Evolutionary conservation across 208 protist genomes (phyloP).

Genomic region (Spongospora subterranea): DNA sequence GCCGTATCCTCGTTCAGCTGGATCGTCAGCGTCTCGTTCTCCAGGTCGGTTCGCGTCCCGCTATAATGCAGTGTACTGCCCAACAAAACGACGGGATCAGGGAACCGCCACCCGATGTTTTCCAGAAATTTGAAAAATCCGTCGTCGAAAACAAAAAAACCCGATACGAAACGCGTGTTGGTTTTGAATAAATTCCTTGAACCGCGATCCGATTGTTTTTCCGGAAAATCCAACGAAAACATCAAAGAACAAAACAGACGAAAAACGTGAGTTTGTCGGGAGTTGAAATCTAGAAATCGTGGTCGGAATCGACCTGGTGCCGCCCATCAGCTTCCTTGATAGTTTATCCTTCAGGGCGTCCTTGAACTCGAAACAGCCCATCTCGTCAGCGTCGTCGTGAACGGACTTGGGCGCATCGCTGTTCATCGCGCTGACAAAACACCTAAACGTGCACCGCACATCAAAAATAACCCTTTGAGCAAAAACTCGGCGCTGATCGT

Average conservation of each 20-base stretch:
- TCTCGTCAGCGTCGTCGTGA: not conserved
- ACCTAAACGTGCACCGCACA: too few species aligned
- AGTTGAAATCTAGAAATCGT: not conserved
- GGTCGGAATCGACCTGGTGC: not conserved
- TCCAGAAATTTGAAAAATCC: too few species aligned
- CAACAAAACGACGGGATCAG: not conserved
- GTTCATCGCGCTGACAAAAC: conserved; percentile 39
- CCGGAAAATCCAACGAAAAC: too few species aligned
- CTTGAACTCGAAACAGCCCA: not conserved
- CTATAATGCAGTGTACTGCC: conserved; percentile 14
- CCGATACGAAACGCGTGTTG: too few species aligned
- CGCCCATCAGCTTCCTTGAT: not conserved
- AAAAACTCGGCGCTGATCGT: too few species aligned
- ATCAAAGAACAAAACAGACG: too few species aligned
- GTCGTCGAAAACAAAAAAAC: too few species aligned
- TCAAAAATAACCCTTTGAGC: too few species aligned
- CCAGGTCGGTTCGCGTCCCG: conserved; percentile 31
- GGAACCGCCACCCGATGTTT: not conserved
- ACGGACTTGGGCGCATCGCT: not conserved
- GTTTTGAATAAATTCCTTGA: too few species aligned
- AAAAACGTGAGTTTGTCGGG: conserved; percentile 16
- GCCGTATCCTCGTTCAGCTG: conserved; percentile 6
- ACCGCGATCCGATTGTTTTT: too few species aligned
- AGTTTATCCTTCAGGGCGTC: not conserved
- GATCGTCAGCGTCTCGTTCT: not conserved